These are phyloP conservation scores for Notholithocarpus densiflorus DNA, from an alignment of 306 rosid species.

Conservation along the genomic window DNA sequence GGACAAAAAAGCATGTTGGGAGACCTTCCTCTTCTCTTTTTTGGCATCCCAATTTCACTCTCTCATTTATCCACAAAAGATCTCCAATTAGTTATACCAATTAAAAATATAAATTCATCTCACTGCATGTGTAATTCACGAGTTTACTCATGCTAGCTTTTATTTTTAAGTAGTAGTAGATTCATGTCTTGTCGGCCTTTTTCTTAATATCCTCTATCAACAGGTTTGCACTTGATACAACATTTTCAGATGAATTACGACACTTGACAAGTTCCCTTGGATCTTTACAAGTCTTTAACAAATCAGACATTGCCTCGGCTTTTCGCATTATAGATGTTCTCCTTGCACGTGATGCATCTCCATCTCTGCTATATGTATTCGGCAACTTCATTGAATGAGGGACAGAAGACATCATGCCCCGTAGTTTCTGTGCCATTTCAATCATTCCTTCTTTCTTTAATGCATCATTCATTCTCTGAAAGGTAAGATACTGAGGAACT, in stretches of 20 bases:
- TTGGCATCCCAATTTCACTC: too few relatives aligned
- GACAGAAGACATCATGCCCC: conserved; percentile 69
- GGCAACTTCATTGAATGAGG: conserved; percentile 73
- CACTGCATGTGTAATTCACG: conserved; percentile 7
- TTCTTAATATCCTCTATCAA: conserved; percentile 52
- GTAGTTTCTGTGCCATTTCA: conserved; percentile 57
- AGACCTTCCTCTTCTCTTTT: too few relatives aligned
- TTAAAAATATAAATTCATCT: background rate
- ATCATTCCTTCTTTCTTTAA: conserved; percentile 58
- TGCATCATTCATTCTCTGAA: conserved; percentile 56
- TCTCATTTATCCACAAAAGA: too few relatives aligned
- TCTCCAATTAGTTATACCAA: background rate
- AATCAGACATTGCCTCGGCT: conserved; percentile 69
- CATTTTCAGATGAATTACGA: conserved; percentile 42
- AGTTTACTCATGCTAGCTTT: conserved; percentile 14
- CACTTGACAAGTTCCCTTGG: conserved; percentile 57
- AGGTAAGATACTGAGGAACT: conserved; percentile 84
- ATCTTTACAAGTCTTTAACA: conserved; percentile 59
- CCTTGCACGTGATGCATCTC: conserved; percentile 41
- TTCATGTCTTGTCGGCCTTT: conserved; percentile 23
- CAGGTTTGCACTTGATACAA: conserved; percentile 40
- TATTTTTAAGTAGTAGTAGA: conserved; percentile 7
- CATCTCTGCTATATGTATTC: conserved; percentile 46
- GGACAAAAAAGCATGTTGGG: too few relatives aligned
- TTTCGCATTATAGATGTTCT: conserved; percentile 59